Evolutionary conservation across 352 stramenopile genomes (phyloP), one percentile per base, ranked within the genome.

Genomic region (Albugo candida): DNA sequence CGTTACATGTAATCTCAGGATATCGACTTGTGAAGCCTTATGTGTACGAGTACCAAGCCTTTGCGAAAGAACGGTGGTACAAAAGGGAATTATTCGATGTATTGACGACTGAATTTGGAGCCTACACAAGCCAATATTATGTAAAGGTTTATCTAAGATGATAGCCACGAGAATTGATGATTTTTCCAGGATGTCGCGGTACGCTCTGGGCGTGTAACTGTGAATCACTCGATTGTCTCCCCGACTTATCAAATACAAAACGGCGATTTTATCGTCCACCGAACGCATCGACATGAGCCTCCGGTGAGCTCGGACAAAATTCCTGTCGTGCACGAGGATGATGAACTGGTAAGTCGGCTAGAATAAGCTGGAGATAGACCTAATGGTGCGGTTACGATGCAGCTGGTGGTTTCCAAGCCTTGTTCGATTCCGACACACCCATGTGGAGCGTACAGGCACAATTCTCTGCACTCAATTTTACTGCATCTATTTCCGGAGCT

Each of bases 201-300:
- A 48, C 49, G 72, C 40, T 88, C 86, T 20, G 94, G 94, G 44
- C 81, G 92, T 11, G 97, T 98, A 53, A 83, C 81, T 6, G 78
- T 98, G 36, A 96, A 95, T 47, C 61, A 80, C 45, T 65, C 77
- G 44, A 70, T 86, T 45, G 81, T 95, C 3, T 31, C 64, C 36
- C 61, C 61, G 0, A 58, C 80, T 34, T 93, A 92, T 16, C 57
- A 71, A 48, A 76, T 98, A 55, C 77, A 93, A 60, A 92, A 93
- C 43, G 72, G 72, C 41, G 93, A 98, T 62, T 68, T 97, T 37
- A 78, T 98, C 36, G 69, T 84, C 14, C 93, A 98, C 63, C 87
- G 72, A 72, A 77, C 94, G 35, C 93, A 98, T 82, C 87, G 93
- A 39, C 93, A 98, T 55, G 94, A 98, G 69, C 94, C 94, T 17